phyloP scores from a whole-genome alignment of 108 stramenopile species.

The Asterionellopsis glacialis region DNA sequence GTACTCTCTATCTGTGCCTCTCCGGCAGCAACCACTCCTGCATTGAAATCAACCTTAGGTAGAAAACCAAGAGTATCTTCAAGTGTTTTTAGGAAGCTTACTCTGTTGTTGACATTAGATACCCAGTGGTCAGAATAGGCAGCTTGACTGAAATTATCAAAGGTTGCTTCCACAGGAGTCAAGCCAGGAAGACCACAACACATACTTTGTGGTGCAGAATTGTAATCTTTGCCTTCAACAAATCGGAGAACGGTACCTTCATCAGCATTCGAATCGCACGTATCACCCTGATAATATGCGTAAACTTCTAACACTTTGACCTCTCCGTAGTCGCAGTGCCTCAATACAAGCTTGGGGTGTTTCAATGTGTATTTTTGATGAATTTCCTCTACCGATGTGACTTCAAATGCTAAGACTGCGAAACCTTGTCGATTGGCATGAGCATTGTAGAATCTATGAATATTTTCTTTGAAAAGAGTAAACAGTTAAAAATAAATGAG shows the following conservation, averaged over 20 bases:
- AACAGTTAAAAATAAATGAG: too few species aligned
- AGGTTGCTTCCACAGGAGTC: constrained; percentile 44
- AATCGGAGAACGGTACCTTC: constrained; percentile 76
- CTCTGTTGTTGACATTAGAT: constrained; percentile 54
- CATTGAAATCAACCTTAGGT: constrained; percentile 89
- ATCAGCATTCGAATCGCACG: constrained; percentile 32
- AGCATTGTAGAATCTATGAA: constrained; percentile 45
- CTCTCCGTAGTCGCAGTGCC: neutral
- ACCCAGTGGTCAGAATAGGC: constrained; percentile 92
- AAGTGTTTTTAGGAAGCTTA: constrained; percentile 75
- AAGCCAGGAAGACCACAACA: constrained; percentile 61
- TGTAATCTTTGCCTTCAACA: constrained; percentile 27
- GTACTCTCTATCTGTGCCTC: constrained; percentile 89
- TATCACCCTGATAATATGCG: constrained; percentile 58
- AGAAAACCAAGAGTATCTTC: constrained; percentile 76
- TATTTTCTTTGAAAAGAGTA: constrained; percentile 9
- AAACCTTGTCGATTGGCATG: constrained; percentile 66
- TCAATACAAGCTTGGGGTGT: constrained; percentile 45
- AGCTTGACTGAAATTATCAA: constrained; percentile 41
- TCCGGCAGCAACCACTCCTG: constrained; percentile 87
- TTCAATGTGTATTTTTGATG: constrained; percentile 35
- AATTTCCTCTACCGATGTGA: constrained; percentile 44
- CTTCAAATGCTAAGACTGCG: constrained; percentile 70
- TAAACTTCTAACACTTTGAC: constrained; percentile 69
- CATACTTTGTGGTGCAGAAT: neutral